These are phyloP conservation scores for Sechiopsis laciniata DNA, from an alignment of 306 rosid genomes.

Conservation along the genomic window DNA sequence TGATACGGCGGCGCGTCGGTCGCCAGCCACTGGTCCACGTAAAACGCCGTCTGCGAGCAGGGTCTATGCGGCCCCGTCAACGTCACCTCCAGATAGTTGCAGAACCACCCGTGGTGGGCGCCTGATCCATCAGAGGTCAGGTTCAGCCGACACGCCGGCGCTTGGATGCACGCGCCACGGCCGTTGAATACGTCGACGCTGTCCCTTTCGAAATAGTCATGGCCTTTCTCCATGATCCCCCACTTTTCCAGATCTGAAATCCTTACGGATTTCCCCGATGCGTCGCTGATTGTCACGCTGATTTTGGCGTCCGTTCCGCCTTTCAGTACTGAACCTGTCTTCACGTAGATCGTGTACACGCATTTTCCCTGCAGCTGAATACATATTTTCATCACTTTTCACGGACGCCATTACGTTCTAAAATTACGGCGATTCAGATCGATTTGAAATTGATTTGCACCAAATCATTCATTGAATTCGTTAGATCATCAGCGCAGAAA, in stretches of 20 bases:
- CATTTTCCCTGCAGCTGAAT: background rate
- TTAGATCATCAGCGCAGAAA: background rate
- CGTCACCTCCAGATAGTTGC: constrained; percentile 14
- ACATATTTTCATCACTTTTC: background rate
- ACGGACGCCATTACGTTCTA: too few relatives aligned
- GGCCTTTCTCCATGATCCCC: background rate
- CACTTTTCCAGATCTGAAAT: constrained; percentile 7
- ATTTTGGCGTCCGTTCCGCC: constrained; percentile 15
- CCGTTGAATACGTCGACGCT: constrained; percentile 7
- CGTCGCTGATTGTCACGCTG: constrained; percentile 6
- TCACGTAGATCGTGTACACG: constrained; percentile 16
- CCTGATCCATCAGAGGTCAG: constrained; percentile 17
- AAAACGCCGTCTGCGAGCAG: constrained; percentile 15
- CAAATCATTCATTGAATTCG: background rate
- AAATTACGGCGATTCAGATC: too few relatives aligned
- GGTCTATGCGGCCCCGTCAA: constrained; percentile 9
- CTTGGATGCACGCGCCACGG: background rate
- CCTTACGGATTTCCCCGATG: background rate
- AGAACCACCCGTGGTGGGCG: constrained; percentile 8
- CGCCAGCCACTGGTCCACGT: constrained; percentile 20
- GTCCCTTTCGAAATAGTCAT: constrained; percentile 15
- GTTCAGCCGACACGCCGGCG: constrained; percentile 7
- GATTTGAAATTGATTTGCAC: background rate
- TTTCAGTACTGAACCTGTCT: background rate
- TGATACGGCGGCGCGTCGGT: constrained; percentile 13